Evolutionary conservation across 495 filamentous ascomycete genomes (phyloP).

Genomic region (Lasiosphaeria ovina): DNA sequence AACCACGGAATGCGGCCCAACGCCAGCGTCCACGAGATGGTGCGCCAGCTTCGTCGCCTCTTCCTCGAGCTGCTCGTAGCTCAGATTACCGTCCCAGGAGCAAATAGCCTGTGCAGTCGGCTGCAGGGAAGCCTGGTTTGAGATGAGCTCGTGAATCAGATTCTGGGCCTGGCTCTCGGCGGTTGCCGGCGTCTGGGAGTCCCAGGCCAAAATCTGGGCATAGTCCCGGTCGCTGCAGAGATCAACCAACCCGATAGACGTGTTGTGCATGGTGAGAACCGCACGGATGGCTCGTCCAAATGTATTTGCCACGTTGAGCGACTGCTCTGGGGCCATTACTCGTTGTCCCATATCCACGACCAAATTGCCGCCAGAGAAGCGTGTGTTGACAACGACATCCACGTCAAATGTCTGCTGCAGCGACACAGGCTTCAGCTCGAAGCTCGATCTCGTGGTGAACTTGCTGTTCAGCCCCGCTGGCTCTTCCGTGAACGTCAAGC

Average conservation of each 20-base stretch:
- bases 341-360: constrained; percentile 44
- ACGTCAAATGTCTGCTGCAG: constrained; percentile 44
- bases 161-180: constrained; percentile 24
- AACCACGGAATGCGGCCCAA: constrained; percentile 42
- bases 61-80: constrained; percentile 41
- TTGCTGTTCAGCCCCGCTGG: constrained; percentile 36
- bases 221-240: constrained; percentile 45
- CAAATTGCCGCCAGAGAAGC: constrained; percentile 36
- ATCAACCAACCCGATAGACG: constrained; percentile 36
- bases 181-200: constrained; percentile 19
- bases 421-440: constrained; percentile 37
- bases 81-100: constrained; percentile 45
- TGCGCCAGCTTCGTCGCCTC: constrained; percentile 40
- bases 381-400: constrained; percentile 42
- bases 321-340: constrained; percentile 41
- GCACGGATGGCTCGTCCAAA: constrained; percentile 44
- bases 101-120: constrained; percentile 43
- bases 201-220: constrained; percentile 44
- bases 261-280: constrained; percentile 37
- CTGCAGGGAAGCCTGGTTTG: constrained; percentile 31
- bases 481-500: constrained; percentile 45
- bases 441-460: constrained; percentile 33
- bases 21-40: constrained; percentile 39
- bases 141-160: constrained; percentile 37
- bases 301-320: constrained; percentile 38